A percentile compares a stretch with the other conserved stretches of the same genome.
Evolutionary conservation across 139 green algal species (phyloP).

Genomic region (Micromonas commoda): DNA sequence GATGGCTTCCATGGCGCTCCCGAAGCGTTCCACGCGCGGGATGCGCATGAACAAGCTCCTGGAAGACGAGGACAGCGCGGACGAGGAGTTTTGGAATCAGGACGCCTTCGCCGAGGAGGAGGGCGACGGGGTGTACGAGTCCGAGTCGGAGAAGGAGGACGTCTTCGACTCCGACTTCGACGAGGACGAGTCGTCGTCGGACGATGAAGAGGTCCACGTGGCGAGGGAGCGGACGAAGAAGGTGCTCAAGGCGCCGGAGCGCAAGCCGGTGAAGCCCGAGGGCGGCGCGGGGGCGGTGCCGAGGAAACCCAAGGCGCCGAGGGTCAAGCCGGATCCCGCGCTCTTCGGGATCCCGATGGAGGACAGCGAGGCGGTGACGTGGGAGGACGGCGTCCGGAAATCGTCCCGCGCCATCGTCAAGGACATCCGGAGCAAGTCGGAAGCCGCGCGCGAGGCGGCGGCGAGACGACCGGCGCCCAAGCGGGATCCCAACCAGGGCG

Average conservation of each 20-base stretch:
- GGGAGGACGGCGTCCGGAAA: constrained; percentile 42
- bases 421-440: constrained; percentile 40
- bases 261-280: not conserved
- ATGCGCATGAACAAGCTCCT: constrained; percentile 36
- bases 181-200: constrained; percentile 43
- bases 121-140: constrained; percentile 59
- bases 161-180: constrained; percentile 71
- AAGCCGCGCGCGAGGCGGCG: constrained; percentile 7
- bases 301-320: not conserved
- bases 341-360: too few species aligned
- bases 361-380: constrained; percentile 1
- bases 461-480: constrained; percentile 1
- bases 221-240: not conserved
- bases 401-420: constrained; percentile 51
- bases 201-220: constrained; percentile 3
- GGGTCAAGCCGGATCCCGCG: too few species aligned
- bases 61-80: constrained; percentile 46
- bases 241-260: constrained; percentile 13
- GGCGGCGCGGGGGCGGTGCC: not conserved
- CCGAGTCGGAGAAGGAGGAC: constrained; percentile 57
- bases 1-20: constrained; percentile 5
- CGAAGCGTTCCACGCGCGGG: constrained; percentile 17
- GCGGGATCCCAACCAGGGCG: too few species aligned
- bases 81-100: constrained; percentile 83
- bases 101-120: constrained; percentile 69